Conservation (phyloP, 192 early-diverging fungal genomes). For the Phlyctochytrium bullatum region DNA sequence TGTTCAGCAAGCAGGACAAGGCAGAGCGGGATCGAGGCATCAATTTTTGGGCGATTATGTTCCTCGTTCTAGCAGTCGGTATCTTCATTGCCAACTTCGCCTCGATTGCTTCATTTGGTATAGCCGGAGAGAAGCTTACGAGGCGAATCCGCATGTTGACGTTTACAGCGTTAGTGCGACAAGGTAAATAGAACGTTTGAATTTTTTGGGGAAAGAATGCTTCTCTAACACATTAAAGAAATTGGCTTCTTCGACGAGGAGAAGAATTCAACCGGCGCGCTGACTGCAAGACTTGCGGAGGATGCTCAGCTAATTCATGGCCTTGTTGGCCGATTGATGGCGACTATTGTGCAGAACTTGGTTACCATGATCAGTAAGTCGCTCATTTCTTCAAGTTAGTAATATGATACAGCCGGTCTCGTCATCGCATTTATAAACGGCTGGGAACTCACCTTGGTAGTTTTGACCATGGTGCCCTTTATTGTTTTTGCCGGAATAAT, state of each 20-base stretch:
- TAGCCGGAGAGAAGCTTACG: constrained; percentile 40
- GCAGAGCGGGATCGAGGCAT: constrained; percentile 32
- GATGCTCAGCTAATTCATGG: constrained; percentile 64
- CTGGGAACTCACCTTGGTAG: constrained; percentile 80
- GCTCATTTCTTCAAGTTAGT: too few relatives aligned
- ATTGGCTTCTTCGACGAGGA: constrained; percentile 59
- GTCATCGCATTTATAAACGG: constrained; percentile 67
- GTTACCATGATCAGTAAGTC: constrained; percentile 39
- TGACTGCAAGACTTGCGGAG: constrained; percentile 77
- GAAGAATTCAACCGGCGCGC: constrained; percentile 64
- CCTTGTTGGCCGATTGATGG: constrained; percentile 55
- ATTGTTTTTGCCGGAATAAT: constrained; percentile 61
- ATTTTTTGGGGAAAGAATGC: not conserved
- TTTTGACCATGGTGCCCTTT: constrained; percentile 69
- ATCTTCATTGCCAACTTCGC: constrained; percentile 52
- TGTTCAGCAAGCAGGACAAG: constrained; percentile 34
- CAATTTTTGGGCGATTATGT: constrained; percentile 60
- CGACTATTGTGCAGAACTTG: constrained; percentile 43
- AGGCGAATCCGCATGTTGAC: constrained; percentile 33
- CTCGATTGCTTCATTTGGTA: constrained; percentile 45
- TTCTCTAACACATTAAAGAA: constrained; percentile 22
- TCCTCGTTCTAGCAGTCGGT: constrained; percentile 58
- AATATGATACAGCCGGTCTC: too few relatives aligned
- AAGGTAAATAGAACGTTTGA: constrained; percentile 9
- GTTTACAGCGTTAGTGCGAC: constrained; percentile 46